These are phyloP conservation scores for Jacaranda copaia DNA, from an alignment of 257 asterid genomes.

Conservation along the genomic window DNA sequence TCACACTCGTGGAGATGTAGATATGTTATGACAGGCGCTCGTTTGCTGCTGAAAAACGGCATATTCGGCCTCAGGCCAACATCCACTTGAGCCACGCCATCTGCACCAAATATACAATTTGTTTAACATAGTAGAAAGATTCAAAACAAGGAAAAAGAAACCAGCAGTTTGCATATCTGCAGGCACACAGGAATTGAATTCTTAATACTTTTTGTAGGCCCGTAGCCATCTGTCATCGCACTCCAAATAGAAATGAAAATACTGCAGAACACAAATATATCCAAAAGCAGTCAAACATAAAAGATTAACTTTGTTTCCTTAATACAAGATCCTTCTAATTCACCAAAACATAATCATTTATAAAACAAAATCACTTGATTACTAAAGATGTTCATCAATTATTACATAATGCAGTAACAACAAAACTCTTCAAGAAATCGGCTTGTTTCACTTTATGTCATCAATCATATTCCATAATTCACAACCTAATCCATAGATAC, in stretches of 20 bases:
- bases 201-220: constrained; percentile 6
- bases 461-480: too few species aligned
- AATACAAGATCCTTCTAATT: background rate
- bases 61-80: constrained; percentile 62
- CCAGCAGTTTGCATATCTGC: background rate
- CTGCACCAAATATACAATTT: constrained; percentile 45
- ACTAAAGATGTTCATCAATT: too few species aligned
- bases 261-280: too few species aligned
- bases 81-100: constrained; percentile 63
- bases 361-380: too few species aligned
- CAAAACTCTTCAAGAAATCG: too few species aligned
- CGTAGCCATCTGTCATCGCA: background rate
- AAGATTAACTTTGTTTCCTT: background rate
- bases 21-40: constrained; percentile 68
- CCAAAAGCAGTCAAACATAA: too few species aligned
- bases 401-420: too few species aligned
- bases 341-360: constrained; percentile 10
- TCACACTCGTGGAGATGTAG: constrained; percentile 70
- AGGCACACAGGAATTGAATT: background rate
- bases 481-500: too few species aligned
- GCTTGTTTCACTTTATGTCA: too few species aligned
- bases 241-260: background rate
- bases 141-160: background rate
- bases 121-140: constrained; percentile 5
- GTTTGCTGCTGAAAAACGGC: constrained; percentile 62